Conservation (phyloP, 768 basidiomycete genomes). For the Mycena leptocephala region DNA sequence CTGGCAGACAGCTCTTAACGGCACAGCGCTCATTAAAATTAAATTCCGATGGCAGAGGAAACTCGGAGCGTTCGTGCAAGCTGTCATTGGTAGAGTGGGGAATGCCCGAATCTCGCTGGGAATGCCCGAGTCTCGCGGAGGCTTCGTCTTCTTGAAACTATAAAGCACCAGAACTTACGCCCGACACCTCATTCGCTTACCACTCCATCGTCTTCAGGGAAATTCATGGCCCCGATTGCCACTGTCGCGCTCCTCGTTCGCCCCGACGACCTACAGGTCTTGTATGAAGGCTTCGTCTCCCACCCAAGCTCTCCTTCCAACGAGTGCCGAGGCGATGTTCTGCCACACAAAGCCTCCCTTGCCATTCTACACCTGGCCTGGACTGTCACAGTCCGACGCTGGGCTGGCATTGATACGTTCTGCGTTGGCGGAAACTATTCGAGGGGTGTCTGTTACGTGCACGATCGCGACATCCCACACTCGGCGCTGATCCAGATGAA, state of each 20-base stretch:
- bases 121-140: not conserved
- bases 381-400: conserved; percentile 9
- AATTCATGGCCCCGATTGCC: conserved; percentile 9
- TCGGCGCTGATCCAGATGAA: not conserved
- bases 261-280: not conserved
- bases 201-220: not conserved
- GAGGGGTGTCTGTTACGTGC: not conserved
- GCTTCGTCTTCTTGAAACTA: not conserved
- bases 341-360: not conserved
- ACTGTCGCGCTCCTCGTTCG: conserved; percentile 1
- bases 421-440: conserved; percentile 4
- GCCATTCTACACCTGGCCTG: conserved; percentile 9
- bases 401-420: not conserved
- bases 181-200: not conserved
- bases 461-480: not conserved
- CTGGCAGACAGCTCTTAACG: not conserved
- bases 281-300: not conserved
- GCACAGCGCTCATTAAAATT: not conserved
- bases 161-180: not conserved
- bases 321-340: not conserved
- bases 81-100: not conserved
- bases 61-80: not conserved
- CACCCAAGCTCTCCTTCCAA: not conserved
- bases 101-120: too few species aligned
- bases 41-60: not conserved